Conservation (phyloP, 148 eudicot genomes). For the Polygonum maritimum region DNA sequence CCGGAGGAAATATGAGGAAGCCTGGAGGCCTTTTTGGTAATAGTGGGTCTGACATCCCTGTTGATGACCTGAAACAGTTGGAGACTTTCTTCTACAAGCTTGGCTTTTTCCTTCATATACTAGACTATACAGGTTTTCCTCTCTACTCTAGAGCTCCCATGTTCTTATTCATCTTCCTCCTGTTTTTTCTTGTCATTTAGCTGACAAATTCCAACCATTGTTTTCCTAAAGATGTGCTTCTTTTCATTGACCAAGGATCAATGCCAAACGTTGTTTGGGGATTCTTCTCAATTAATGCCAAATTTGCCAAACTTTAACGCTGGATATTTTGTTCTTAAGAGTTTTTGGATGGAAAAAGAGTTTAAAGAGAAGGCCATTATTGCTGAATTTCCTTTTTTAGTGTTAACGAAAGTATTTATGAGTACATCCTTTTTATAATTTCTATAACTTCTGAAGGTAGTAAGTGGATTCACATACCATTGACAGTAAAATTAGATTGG, state of each 20-base stretch:
- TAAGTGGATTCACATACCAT: not conserved
- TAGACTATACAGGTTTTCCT: slow-evolving; percentile 77
- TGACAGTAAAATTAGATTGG: not conserved
- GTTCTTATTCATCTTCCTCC: not conserved
- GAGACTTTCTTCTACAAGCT: slow-evolving; percentile 99
- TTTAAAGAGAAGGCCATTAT: not conserved
- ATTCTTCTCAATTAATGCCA: not conserved
- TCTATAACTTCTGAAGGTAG: not conserved
- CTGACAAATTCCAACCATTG: not conserved
- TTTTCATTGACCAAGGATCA: not conserved
- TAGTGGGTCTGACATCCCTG: slow-evolving; percentile 82
- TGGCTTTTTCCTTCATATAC: slow-evolving; percentile 82
- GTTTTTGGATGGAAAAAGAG: not conserved
- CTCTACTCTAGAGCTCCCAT: slow-evolving; percentile 5
- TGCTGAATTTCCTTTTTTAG: not conserved
- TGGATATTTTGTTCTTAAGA: not conserved
- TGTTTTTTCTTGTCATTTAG: not conserved
- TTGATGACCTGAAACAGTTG: slow-evolving; percentile 79
- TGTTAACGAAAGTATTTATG: not conserved
- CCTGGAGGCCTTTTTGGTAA: slow-evolving; percentile 95
- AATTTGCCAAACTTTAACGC: not conserved
- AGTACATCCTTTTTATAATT: not conserved
- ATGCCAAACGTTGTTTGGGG: not conserved
- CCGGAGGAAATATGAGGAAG: slow-evolving; percentile 92
- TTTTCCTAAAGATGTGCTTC: not conserved